Base-by-base conservation (phyloP, 139 green algal genomes). In the Closterium sp. region DNA sequence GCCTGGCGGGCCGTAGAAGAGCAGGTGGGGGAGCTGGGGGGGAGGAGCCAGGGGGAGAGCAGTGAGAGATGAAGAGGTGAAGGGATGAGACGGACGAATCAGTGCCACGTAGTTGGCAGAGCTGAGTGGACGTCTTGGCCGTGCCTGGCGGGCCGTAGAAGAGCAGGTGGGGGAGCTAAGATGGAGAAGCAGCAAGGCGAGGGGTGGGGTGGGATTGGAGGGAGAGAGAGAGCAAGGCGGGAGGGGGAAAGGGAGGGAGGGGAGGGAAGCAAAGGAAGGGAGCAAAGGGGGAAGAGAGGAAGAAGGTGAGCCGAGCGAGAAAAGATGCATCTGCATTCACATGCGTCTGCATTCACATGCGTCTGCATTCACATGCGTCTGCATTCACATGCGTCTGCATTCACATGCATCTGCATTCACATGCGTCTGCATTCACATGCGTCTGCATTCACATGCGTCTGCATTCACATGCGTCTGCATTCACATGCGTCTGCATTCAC, bases 1-100 rank as follows among this genome's bases (percentile, higher is more conserved):
- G 3, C 98, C 98, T 8, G 98, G 98, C 0, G 98, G 98, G 0
- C 98, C 98, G 91, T 99, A 99, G 91, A 99, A 99, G 19, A 99
- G 95, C 91, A 99, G 93, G 91, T 99, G 98, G 1, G 98, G 98
- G 87, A 99, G 93, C 88, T 94, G 90, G 34, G 91, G 87, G 43
- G 28, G 4, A 12, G 38, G 19, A 10, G 38, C 38, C 12, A 8
- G 38, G 38, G 38, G 4, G 2, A 9, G 4, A 10, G 4, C 9
- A 66, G 4, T 23, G 38, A 12, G 38, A 9, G 4, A 12, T 8
- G 4, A 12, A 66, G 2, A 66, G 3, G 19, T 8, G 38, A 10
- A 4, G 36, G 36, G 36, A 55, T 55, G 36, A 6, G 36, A 6
- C 6, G 36, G 36, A 6, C 4, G 4, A 6, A 6, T 12, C 4